phyloP scores from a whole-genome alignment of 108 stramenopile genomes.

The Stephanodiscus minutulus region DNA sequence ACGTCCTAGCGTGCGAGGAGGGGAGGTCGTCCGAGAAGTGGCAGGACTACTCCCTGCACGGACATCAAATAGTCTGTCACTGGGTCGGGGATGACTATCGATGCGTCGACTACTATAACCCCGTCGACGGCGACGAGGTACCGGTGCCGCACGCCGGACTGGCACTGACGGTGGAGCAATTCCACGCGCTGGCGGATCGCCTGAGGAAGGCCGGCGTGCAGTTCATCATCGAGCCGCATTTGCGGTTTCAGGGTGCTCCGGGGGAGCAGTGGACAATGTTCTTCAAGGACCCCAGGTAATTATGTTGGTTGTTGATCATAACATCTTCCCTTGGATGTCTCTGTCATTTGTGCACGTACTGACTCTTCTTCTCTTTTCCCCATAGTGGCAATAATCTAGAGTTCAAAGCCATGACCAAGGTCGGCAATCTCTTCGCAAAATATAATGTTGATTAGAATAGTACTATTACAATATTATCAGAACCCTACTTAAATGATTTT shows the following conservation, averaged over 20 bases:
- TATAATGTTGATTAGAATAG: conserved; percentile 78
- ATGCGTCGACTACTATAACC: conserved; percentile 95
- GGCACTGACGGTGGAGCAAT: conserved; percentile 88
- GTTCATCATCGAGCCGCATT: conserved; percentile 95
- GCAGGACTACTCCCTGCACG: conserved; percentile 95
- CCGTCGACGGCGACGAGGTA: conserved; percentile 98
- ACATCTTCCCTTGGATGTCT: background rate
- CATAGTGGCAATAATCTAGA: conserved; percentile 97
- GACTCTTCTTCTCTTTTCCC: conserved; percentile 48
- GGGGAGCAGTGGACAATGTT: conserved; percentile 99
- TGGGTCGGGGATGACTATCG: conserved; percentile 93
- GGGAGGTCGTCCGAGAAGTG: conserved; percentile 90
- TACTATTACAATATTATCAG: background rate
- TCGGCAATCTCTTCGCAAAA: conserved; percentile 95
- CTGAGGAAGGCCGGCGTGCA: conserved; percentile 64
- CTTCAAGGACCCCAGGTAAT: conserved; percentile 80
- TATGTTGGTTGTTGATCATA: background rate
- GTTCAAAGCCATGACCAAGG: conserved; percentile 97
- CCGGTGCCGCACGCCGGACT: conserved; percentile 97
- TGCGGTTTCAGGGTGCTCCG: conserved; percentile 90
- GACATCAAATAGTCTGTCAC: conserved; percentile 96
- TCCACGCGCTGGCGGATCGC: conserved; percentile 84
- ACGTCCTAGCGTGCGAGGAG: conserved; percentile 86
- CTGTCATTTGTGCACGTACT: background rate
- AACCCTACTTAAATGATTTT: background rate